Evolutionary conservation across 441 rosid species (phyloP).

Genomic region (Isatis lusitanica): DNA sequence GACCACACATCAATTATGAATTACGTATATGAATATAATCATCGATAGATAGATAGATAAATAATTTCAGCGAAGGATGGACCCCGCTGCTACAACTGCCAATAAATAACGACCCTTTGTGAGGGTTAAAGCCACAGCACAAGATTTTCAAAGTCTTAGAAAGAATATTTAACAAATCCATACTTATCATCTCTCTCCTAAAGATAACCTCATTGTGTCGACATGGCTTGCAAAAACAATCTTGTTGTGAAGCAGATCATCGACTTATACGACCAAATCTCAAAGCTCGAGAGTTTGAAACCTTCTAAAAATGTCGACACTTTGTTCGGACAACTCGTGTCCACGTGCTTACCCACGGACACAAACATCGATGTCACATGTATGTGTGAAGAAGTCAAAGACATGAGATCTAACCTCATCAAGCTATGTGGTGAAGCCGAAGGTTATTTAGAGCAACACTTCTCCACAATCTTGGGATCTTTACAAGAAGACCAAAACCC

Average conservation of each 20-base stretch:
- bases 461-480: constrained; percentile 57
- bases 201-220: constrained; percentile 39
- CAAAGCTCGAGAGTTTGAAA: constrained; percentile 41
- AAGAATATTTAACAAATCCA: constrained; percentile 9
- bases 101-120: constrained; percentile 37
- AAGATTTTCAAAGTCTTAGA: constrained; percentile 7
- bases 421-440: constrained; percentile 80
- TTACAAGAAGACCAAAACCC: constrained; percentile 56
- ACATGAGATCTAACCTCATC: constrained; percentile 71
- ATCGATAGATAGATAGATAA: constrained; percentile 11
- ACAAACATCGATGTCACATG: constrained; percentile 43
- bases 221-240: constrained; percentile 53
- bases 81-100: constrained; percentile 20
- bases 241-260: constrained; percentile 38
- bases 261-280: constrained; percentile 47
- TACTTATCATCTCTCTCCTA: constrained; percentile 24
- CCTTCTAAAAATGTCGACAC: constrained; percentile 48
- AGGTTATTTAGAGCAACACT: constrained; percentile 68
- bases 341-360: constrained; percentile 43
- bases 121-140: constrained; percentile 36
- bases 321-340: constrained; percentile 48
- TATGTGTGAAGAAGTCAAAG: constrained; percentile 52
- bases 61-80: constrained; percentile 7
- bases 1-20: constrained; percentile 7
- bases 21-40: constrained; percentile 32